Evolutionary conservation across 2,329 filamentous ascomycete species (phyloP).

Genomic region (Truncatella angustata): DNA sequence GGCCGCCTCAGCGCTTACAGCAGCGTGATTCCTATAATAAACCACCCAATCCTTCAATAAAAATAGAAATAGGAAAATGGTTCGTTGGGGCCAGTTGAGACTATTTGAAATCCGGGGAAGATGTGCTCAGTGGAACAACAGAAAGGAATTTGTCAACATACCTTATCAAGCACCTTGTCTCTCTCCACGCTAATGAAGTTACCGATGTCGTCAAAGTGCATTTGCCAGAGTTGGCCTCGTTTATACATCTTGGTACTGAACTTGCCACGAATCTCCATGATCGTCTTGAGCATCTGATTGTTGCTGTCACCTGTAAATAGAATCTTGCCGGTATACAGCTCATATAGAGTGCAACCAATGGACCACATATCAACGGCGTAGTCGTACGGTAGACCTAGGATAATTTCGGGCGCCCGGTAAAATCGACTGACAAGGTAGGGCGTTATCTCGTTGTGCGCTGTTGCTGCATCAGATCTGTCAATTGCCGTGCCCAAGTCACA

Average conservation of each 20-base stretch:
- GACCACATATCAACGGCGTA: conserved; percentile 97
- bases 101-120: conserved; percentile 13
- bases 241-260: conserved; percentile 87
- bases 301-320: conserved; percentile 93
- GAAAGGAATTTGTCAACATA: conserved; percentile 37
- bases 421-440: conserved; percentile 96
- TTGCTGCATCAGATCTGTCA: conserved; percentile 74
- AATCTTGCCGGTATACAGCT: conserved; percentile 96
- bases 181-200: conserved; percentile 84
- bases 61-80: conserved; percentile 16
- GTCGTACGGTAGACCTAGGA: conserved; percentile 93
- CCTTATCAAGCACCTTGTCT: conserved; percentile 84
- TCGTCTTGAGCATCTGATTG: conserved; percentile 95
- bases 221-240: conserved; percentile 70
- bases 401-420: conserved; percentile 95
- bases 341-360: conserved; percentile 93
- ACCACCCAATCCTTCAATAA: not conserved
- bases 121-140: no score
- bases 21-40: conserved; percentile 7
- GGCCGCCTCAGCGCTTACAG: conserved; percentile 31
- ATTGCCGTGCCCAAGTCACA: conserved; percentile 97
- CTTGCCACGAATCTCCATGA: conserved; percentile 94
- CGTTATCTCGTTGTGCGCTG: conserved; percentile 77
- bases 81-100: not conserved
- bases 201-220: conserved; percentile 81